Percentiles rank a stretch among this genome's conserved stretches.
Conservation (phyloP, 1,139 yeast genomes). For the Geotrichum bryndzae region DNA sequence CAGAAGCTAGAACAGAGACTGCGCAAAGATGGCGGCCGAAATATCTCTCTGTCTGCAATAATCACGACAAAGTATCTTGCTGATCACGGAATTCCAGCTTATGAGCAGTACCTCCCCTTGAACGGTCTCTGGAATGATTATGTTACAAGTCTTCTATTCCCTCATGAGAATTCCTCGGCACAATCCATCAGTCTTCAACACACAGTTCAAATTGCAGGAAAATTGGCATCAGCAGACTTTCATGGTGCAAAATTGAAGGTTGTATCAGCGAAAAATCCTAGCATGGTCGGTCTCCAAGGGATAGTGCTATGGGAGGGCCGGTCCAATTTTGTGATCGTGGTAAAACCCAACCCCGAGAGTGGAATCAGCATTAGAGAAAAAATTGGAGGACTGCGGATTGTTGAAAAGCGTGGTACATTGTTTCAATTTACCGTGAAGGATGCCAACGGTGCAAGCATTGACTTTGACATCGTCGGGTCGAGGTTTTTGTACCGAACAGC, state of each 20-base stretch:
- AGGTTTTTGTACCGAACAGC: conserved; percentile 69
- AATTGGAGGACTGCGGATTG: conserved; percentile 23
- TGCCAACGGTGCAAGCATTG: conserved; percentile 21
- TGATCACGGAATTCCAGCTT: conserved; percentile 42
- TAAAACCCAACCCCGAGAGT: conserved; percentile 42
- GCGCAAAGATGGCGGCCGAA: background rate
- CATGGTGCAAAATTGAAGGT: conserved; percentile 71
- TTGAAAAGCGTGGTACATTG: conserved; percentile 54
- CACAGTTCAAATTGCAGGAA: conserved; percentile 29
- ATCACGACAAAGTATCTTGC: background rate
- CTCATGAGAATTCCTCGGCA: conserved; percentile 15
- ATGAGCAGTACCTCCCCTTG: conserved; percentile 49
- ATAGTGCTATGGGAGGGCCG: conserved; percentile 86
- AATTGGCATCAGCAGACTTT: conserved; percentile 73
- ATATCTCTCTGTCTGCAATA: conserved; percentile 1
- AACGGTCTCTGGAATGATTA: conserved; percentile 60
- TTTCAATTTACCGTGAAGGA: conserved; percentile 50
- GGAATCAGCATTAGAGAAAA: conserved; percentile 25
- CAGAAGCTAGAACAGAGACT: background rate
- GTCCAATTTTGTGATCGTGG: conserved; percentile 61
- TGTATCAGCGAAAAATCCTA: conserved; percentile 49
- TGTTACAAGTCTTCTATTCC: conserved; percentile 46
- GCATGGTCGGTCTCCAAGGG: conserved; percentile 62
- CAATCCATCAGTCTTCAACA: conserved; percentile 18
- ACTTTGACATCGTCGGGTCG: conserved; percentile 72